These are phyloP conservation scores for Oryza australiensis DNA, from an alignment of 176 grass and related monocot genomes.

Conservation along the genomic window DNA sequence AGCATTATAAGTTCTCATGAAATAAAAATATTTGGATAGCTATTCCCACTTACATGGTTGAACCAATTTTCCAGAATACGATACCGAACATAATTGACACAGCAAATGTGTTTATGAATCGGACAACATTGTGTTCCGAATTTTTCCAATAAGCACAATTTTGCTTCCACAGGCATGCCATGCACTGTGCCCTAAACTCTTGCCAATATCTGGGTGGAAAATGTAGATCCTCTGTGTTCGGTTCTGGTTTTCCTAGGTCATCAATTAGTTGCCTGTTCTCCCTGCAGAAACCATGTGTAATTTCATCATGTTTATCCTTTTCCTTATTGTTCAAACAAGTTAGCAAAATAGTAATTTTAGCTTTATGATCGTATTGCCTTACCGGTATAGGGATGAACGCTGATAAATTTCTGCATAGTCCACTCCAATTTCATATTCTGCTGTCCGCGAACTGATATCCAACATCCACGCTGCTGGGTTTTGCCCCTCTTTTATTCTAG, in stretches of 20 bases:
- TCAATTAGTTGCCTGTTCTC: conserved; percentile 70
- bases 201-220: conserved; percentile 69
- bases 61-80: conserved; percentile 89
- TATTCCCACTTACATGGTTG: conserved; percentile 64
- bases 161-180: conserved; percentile 92
- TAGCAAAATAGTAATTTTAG: background rate
- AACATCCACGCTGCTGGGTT: conserved; percentile 90
- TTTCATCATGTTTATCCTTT: conserved; percentile 25
- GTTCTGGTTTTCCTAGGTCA: conserved; percentile 54
- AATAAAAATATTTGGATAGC: background rate
- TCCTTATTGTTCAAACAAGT: conserved; percentile 13
- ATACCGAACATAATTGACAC: conserved; percentile 74
- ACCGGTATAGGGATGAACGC: conserved; percentile 75
- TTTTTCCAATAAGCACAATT: conserved; percentile 96
- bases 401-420: conserved; percentile 72
- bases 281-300: conserved; percentile 42
- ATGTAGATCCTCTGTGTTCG: conserved; percentile 53
- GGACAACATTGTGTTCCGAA: conserved; percentile 79
- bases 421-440: conserved; percentile 68
- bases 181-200: conserved; percentile 56
- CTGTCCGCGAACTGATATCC: conserved; percentile 68
- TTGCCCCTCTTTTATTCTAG: conserved; percentile 69
- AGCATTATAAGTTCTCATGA: background rate
- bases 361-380: conserved; percentile 30
- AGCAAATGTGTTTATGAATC: conserved; percentile 74